Conservation (phyloP, 805 yeast genomes). For the Metschnikowia bowlesiae region DNA sequence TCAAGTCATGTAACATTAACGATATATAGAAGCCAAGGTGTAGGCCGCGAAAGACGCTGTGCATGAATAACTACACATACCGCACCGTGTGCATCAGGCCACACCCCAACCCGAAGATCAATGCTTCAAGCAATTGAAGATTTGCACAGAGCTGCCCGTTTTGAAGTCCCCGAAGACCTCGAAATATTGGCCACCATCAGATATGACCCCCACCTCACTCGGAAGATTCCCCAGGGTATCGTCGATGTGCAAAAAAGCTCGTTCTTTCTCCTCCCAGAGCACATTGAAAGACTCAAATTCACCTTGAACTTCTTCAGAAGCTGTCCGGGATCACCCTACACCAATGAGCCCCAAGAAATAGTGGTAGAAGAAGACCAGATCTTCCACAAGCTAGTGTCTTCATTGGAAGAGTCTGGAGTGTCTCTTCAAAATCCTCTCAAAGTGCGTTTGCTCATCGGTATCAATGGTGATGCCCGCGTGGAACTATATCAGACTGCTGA, state of each 20-base stretch:
- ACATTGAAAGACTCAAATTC: conserved; percentile 54
- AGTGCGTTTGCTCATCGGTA: conserved; percentile 27
- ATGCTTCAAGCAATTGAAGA: conserved; percentile 3
- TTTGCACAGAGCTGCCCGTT: conserved; percentile 5
- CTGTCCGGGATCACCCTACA: background rate
- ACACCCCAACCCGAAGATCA: background rate
- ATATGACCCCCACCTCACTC: conserved; percentile 59
- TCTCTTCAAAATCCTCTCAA: conserved; percentile 27
- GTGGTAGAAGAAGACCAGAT: conserved; percentile 35
- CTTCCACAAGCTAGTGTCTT: conserved; percentile 25
- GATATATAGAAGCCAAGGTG: background rate
- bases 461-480: conserved; percentile 27
- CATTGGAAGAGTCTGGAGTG: conserved; percentile 22
- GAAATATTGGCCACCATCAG: conserved; percentile 67
- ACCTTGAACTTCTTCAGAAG: conserved; percentile 48
- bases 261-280: conserved; percentile 65
- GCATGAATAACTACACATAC: background rate
- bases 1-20: background rate
- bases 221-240: conserved; percentile 23
- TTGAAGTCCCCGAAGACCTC: conserved; percentile 20
- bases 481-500: conserved; percentile 29
- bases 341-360: background rate
- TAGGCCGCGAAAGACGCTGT: conserved; percentile 1
- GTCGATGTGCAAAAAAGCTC: conserved; percentile 23
- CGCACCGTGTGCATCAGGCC: background rate